phyloP scores from a whole-genome alignment of 768 basidiomycete genomes.

The Gloeophyllum trabeum region DNA sequence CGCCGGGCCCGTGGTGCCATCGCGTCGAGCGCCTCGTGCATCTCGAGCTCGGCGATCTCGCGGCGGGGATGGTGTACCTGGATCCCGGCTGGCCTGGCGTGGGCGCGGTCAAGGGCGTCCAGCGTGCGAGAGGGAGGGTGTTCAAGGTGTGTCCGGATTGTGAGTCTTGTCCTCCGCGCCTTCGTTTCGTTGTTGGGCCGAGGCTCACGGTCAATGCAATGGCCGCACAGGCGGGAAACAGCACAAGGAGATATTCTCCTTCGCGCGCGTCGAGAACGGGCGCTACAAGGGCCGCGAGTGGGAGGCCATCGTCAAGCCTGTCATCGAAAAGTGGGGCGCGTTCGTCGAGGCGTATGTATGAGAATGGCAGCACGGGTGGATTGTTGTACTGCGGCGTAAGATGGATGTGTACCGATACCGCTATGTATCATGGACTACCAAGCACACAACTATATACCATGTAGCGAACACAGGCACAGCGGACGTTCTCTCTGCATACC shows the following conservation, averaged over 20 bases:
- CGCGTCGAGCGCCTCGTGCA: conserved; percentile 73
- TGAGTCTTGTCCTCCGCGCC: conserved; percentile 15
- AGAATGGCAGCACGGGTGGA: no score
- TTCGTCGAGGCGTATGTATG: conserved; percentile 33
- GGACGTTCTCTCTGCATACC: no score
- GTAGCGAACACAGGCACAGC: no score
- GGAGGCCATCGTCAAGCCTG: conserved; percentile 62
- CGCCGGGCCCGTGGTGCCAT: conserved; percentile 56
- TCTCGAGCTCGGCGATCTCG: conserved; percentile 66
- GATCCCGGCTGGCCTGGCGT: conserved; percentile 29
- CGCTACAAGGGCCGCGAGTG: conserved; percentile 56
- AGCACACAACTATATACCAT: no score
- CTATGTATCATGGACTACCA: no score
- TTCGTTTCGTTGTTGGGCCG: neutral
- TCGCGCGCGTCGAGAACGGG: conserved; percentile 42
- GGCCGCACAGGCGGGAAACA: conserved; percentile 34
- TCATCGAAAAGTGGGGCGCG: conserved; percentile 68
- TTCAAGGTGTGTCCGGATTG: conserved; percentile 31
- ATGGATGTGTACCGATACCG: no score
- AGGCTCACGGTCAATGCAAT: no score
- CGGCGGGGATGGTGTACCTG: conserved; percentile 47
- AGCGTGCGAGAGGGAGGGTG: conserved; percentile 4
- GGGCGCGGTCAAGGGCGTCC: conserved; percentile 7
- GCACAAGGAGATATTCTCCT: conserved; percentile 77
- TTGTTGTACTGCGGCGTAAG: no score